Conservation (phyloP, 1,284 basidiomycete species). For the Tilletia indica region DNA sequence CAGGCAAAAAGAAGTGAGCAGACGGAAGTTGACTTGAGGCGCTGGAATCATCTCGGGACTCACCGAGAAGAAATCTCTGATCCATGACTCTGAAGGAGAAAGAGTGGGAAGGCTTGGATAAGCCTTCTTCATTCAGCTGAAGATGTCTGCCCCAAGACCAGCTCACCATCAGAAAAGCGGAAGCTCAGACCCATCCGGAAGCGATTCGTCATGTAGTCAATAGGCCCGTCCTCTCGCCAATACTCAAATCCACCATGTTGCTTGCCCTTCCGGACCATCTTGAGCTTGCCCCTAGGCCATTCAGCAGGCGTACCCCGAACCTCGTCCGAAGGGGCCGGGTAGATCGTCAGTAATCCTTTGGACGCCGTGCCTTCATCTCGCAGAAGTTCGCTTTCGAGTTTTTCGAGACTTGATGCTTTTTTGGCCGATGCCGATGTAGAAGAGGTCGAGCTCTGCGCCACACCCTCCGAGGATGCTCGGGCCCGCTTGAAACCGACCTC, state of each 20-base stretch:
- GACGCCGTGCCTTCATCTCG: neutral
- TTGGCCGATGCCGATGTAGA: slow-evolving; percentile 6
- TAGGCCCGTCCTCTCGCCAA: slow-evolving; percentile 48
- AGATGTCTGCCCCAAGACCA: neutral
- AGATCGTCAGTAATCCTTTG: neutral
- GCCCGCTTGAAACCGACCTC: slow-evolving; percentile 21
- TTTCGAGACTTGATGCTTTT: slow-evolving; percentile 14
- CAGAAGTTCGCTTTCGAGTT: slow-evolving; percentile 20
- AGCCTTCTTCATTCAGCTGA: neutral
- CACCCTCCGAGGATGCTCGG: neutral
- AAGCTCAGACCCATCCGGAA: slow-evolving; percentile 48
- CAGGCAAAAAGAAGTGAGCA: too few relatives aligned
- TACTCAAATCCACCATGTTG: slow-evolving; percentile 44
- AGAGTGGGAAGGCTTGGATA: neutral
- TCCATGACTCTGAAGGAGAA: slow-evolving; percentile 1
- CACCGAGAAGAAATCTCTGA: slow-evolving; percentile 14
- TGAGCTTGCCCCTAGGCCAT: slow-evolving; percentile 45
- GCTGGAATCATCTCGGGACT: neutral
- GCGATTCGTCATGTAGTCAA: slow-evolving; percentile 43
- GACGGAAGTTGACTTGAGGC: neutral
- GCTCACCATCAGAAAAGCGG: slow-evolving; percentile 33
- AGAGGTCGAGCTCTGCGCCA: too few relatives aligned
- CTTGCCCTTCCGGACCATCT: slow-evolving; percentile 37
- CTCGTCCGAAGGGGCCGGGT: slow-evolving; percentile 18
- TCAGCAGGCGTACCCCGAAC: slow-evolving; percentile 31